Percentiles rank a stretch among this genome's conserved stretches.
Conservation (phyloP, 2,329 filamentous ascomycete genomes). For the Phyllachora maydis region DNA sequence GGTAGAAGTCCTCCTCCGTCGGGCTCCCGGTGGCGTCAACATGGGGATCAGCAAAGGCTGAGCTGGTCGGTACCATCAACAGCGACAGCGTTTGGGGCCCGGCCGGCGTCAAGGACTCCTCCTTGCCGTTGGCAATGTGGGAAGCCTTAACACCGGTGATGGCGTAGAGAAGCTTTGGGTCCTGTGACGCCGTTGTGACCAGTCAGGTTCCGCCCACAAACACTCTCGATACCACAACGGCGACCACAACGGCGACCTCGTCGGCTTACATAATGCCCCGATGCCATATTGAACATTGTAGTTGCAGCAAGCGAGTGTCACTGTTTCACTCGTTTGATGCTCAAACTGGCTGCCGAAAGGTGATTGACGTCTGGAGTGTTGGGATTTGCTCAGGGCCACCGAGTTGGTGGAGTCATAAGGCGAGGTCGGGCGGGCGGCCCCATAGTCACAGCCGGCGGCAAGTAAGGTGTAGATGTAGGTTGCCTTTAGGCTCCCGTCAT, state of each 20-base stretch:
- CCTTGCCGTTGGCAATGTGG: slow-evolving; percentile 74
- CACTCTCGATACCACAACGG: no score
- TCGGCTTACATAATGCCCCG: slow-evolving; percentile 1
- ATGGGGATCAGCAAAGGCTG: slow-evolving; percentile 40
- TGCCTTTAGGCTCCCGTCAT: no score
- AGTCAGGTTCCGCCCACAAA: background rate
- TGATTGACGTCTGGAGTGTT: no score
- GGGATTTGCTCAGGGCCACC: no score
- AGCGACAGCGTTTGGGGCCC: slow-evolving; percentile 83
- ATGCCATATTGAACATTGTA: slow-evolving; percentile 1
- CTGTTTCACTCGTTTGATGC: no score
- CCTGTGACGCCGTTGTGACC: slow-evolving; percentile 12
- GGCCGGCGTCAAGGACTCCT: slow-evolving; percentile 61
- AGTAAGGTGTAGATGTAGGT: no score
- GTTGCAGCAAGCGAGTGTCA: no score
- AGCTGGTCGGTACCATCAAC: slow-evolving; percentile 85
- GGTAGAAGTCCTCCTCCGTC: slow-evolving; percentile 89
- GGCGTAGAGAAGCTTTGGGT: slow-evolving; percentile 46
- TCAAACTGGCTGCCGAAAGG: no score
- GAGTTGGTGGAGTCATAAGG: no score
- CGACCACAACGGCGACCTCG: no score
- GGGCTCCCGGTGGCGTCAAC: slow-evolving; percentile 28
- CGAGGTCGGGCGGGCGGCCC: no score
- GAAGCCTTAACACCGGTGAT: slow-evolving; percentile 79
- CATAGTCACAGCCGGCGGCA: no score